Percentiles rank a stretch among this genome's conserved stretches.
phyloP scores from a whole-genome alignment of 2,329 filamentous ascomycete genomes.

The Purpureocillium lavendulum region DNA sequence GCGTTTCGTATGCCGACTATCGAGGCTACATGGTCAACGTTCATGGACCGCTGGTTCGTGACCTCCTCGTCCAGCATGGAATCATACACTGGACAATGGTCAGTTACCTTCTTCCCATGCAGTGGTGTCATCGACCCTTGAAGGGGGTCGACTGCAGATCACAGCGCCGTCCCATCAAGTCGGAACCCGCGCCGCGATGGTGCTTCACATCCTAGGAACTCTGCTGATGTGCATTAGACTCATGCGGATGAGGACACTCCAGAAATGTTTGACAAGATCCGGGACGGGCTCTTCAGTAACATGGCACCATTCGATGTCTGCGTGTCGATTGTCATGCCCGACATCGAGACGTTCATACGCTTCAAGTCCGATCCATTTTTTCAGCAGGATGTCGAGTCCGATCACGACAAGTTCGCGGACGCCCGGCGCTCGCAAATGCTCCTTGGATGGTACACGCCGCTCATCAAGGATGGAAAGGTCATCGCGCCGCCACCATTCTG shows the following conservation, averaged over 20 bases:
- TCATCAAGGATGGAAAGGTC: neutral
- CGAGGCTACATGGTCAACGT: conserved; percentile 4
- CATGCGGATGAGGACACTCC: neutral
- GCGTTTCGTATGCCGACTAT: neutral
- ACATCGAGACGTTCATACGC: neutral
- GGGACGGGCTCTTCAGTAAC: conserved; percentile 1
- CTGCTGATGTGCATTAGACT: neutral
- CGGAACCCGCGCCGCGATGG: too few relatives aligned
- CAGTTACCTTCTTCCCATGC: neutral
- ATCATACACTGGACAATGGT: conserved; percentile 1
- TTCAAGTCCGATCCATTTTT: conserved; percentile 1
- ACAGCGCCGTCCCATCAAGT: too few relatives aligned
- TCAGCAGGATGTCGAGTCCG: neutral
- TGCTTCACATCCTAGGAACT: too few relatives aligned
- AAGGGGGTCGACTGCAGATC: too few relatives aligned
- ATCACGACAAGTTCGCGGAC: conserved; percentile 3
- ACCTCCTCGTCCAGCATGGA: conserved; percentile 1
- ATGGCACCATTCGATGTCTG: neutral
- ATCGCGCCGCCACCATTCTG: neutral
- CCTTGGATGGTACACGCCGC: conserved; percentile 1
- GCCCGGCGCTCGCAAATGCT: conserved; percentile 3
- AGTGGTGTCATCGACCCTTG: too few relatives aligned
- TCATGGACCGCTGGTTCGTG: neutral
- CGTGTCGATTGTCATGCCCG: conserved; percentile 1
- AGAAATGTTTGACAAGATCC: neutral